These are phyloP conservation scores for Plasmodium vinckei DNA, from an alignment of 169 alveolate species.

Conservation along the genomic window DNA sequence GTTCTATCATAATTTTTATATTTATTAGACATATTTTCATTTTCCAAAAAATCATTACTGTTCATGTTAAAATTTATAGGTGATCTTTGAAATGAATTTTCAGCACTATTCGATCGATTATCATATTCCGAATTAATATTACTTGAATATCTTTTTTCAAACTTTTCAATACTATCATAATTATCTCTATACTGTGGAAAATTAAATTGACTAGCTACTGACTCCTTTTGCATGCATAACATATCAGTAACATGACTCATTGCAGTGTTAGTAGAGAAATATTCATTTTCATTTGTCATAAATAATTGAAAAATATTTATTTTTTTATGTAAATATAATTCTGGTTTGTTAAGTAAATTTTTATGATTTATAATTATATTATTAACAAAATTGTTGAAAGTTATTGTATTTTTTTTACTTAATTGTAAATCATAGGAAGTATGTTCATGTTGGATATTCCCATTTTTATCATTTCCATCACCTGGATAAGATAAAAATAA, in stretches of 20 bases:
- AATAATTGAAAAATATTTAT: conserved; percentile 39
- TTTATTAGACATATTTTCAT: no score
- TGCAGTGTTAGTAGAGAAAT: not conserved
- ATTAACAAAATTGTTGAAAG: conserved; percentile 25
- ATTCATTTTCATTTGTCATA: not conserved
- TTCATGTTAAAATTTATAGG: conserved; percentile 15
- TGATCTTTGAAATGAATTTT: conserved; percentile 7
- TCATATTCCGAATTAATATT: not conserved
- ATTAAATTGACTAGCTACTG: no score
- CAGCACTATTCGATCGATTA: not conserved
- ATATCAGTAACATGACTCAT: conserved; percentile 35
- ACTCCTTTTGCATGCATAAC: conserved; percentile 26
- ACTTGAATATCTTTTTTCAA: not conserved
- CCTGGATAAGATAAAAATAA: not conserved
- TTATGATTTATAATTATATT: conserved; percentile 60
- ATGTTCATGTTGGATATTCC: not conserved
- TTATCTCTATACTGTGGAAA: not conserved
- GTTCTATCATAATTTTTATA: not conserved
- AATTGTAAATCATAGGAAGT: not conserved
- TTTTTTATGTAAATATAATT: conserved; percentile 5
- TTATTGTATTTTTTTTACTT: not conserved
- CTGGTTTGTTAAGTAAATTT: conserved; percentile 8
- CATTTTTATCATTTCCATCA: not conserved
- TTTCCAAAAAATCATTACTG: no score
- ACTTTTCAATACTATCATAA: no score